phyloP scores from a whole-genome alignment of 164 flowering plant genomes.

The Stephania cephalantha region DNA sequence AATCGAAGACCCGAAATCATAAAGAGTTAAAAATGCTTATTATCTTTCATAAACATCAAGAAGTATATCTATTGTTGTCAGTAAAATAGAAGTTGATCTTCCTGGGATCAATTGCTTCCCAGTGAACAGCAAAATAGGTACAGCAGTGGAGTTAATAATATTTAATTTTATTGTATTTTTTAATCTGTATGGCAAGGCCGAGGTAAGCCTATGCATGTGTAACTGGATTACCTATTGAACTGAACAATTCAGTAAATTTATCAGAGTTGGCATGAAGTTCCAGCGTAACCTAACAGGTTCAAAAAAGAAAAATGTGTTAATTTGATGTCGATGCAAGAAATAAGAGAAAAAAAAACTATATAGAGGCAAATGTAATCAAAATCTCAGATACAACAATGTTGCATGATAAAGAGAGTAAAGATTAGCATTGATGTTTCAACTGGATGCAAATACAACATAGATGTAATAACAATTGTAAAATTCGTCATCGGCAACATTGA shows the following conservation, averaged over 20 bases:
- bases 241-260: slow-evolving; percentile 40
- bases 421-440: too few relatives aligned
- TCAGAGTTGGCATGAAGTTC: slow-evolving; percentile 43
- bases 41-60: too few relatives aligned
- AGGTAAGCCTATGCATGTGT: slow-evolving; percentile 16
- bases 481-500: not conserved
- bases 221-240: slow-evolving; percentile 24
- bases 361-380: not conserved
- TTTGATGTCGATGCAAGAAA: not conserved
- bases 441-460: not conserved
- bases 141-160: not conserved
- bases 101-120: not conserved
- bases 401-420: not conserved
- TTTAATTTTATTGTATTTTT: not conserved
- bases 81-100: too few relatives aligned
- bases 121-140: not conserved
- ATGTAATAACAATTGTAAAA: not conserved
- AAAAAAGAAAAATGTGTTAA: not conserved
- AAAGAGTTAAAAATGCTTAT: too few relatives aligned
- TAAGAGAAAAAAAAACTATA: not conserved
- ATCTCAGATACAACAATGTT: not conserved
- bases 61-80: too few relatives aligned
- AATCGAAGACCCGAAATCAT: too few relatives aligned
- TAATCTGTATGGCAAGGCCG: not conserved
- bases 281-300: slow-evolving; percentile 52